phyloP scores from a whole-genome alignment of 129 eudicot species.

The Chrysanthemum makinoi region DNA sequence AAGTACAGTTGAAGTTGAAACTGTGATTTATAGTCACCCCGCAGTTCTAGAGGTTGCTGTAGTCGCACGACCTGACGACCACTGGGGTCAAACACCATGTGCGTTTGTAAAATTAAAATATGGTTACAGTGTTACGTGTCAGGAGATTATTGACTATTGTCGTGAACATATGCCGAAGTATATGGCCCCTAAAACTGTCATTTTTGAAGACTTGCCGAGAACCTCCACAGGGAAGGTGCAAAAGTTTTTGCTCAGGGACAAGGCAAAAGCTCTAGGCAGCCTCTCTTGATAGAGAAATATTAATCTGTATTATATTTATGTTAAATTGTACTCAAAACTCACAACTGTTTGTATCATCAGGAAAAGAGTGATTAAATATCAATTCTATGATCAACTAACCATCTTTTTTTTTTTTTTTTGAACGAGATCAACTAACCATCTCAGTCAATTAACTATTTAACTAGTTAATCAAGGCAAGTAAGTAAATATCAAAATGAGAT shows the following conservation, averaged over 20 bases:
- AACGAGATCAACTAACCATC: too few relatives aligned
- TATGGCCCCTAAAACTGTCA: slow-evolving; percentile 63
- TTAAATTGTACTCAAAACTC: too few relatives aligned
- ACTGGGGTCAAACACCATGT: slow-evolving; percentile 76
- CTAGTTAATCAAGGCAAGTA: too few relatives aligned
- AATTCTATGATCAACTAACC: too few relatives aligned
- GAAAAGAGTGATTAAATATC: too few relatives aligned
- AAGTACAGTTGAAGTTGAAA: slow-evolving; percentile 64
- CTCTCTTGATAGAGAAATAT: slow-evolving; percentile 19
- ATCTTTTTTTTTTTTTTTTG: too few relatives aligned
- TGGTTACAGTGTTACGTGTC: slow-evolving; percentile 32
- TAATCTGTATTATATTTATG: too few relatives aligned
- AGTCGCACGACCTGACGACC: slow-evolving; percentile 66
- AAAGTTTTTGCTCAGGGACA: slow-evolving; percentile 63
- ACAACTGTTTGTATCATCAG: too few relatives aligned
- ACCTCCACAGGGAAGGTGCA: slow-evolving; percentile 75
- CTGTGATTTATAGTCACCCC: slow-evolving; percentile 55
- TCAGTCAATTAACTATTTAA: too few relatives aligned
- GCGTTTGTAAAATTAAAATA: slow-evolving; percentile 72
- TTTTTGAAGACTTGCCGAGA: slow-evolving; percentile 64
- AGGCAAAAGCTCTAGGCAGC: slow-evolving; percentile 61
- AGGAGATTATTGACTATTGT: slow-evolving; percentile 53
- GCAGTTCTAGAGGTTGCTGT: slow-evolving; percentile 76
- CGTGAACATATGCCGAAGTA: slow-evolving; percentile 57
- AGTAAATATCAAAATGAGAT: too few relatives aligned